Percentiles rank a stretch among this genome's conserved stretches.
Conservation (phyloP, 495 filamentous ascomycete species). For the Neurospora sp. region DNA sequence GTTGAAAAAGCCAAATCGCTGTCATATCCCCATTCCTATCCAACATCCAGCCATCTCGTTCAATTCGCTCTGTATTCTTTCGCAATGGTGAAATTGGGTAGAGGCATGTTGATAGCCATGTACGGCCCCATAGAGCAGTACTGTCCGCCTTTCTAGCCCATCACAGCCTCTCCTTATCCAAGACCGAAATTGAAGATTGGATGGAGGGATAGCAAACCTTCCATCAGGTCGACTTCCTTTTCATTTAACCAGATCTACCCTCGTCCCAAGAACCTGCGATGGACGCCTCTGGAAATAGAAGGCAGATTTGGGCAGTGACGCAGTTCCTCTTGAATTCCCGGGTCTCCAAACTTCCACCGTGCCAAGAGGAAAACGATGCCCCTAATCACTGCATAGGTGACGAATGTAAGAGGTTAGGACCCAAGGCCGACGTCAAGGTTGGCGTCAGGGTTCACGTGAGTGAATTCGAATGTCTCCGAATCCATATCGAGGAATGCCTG, state of each 20-base stretch:
- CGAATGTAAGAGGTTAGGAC: background rate
- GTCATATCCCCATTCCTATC: background rate
- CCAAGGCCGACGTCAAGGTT: background rate
- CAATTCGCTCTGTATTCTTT: background rate
- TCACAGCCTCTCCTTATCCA: background rate
- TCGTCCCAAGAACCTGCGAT: background rate
- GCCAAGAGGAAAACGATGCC: background rate
- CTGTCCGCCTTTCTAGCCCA: background rate
- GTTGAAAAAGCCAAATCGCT: background rate
- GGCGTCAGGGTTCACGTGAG: background rate
- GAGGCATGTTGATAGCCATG: background rate
- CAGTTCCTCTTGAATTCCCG: background rate
- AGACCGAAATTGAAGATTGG: background rate
- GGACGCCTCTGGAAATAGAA: background rate
- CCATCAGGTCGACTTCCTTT: background rate
- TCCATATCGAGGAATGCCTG: background rate
- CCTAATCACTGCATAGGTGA: background rate
- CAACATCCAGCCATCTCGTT: background rate
- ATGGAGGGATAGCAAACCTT: background rate
- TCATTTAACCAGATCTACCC: background rate
- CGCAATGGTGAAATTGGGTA: background rate
- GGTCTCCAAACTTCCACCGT: background rate
- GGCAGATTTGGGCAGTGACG: background rate
- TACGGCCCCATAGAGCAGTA: background rate
- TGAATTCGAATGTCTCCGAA: background rate